Percentiles rank a stretch among this genome's conserved stretches.
Conservation (phyloP, 1,284 basidiomycete genomes). For the Tilletia horrida region DNA sequence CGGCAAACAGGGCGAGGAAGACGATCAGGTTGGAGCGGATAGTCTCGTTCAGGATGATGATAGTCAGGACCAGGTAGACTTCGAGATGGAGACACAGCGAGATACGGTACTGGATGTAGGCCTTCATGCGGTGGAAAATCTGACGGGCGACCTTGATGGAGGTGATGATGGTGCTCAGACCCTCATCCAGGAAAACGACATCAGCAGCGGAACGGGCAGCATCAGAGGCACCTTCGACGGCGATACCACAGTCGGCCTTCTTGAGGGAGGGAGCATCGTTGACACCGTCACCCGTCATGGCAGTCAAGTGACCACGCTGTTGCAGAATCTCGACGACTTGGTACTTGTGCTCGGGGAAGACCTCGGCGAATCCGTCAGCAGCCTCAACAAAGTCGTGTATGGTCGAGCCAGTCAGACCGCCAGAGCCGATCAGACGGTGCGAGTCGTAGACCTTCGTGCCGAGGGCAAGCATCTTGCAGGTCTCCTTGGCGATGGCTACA, state of each 20-base stretch:
- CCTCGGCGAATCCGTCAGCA: constrained; percentile 86
- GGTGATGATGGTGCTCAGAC: constrained; percentile 93
- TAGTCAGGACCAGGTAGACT: constrained; percentile 61
- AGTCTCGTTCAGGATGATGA: constrained; percentile 61
- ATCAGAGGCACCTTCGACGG: constrained; percentile 90
- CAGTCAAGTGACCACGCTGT: constrained; percentile 63
- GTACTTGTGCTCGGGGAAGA: constrained; percentile 96
- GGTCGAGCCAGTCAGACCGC: constrained; percentile 67
- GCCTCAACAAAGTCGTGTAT: constrained; percentile 86
- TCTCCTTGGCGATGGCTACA: constrained; percentile 98
- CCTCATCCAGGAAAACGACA: constrained; percentile 89
- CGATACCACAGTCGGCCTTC: constrained; percentile 86
- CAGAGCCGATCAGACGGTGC: constrained; percentile 86
- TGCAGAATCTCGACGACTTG: constrained; percentile 90
- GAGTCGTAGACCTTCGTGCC: constrained; percentile 97
- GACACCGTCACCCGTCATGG: constrained; percentile 85
- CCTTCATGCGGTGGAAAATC: constrained; percentile 96
- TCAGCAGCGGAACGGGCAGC: constrained; percentile 92
- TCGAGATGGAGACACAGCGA: constrained; percentile 62
- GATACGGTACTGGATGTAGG: constrained; percentile 72
- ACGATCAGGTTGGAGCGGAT: constrained; percentile 63
- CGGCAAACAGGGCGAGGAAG: constrained; percentile 63
- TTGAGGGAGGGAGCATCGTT: constrained; percentile 86
- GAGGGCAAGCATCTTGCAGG: constrained; percentile 89
- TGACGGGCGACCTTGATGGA: constrained; percentile 90